These are phyloP conservation scores for Perkinsela sp. DNA, from an alignment of 208 protist species.

Conservation along the genomic window DNA sequence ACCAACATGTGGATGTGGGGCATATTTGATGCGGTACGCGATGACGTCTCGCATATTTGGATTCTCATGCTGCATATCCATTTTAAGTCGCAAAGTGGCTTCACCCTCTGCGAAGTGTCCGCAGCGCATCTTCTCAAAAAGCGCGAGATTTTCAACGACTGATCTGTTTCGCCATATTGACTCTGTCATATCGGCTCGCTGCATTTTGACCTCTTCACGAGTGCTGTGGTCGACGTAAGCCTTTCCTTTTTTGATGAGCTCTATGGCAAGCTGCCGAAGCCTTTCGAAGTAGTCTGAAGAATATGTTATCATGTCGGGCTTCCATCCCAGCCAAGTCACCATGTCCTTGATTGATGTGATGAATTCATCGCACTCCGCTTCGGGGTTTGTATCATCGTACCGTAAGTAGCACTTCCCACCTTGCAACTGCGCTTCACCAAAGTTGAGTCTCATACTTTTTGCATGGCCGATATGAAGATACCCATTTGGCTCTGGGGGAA, in stretches of 20 bases:
- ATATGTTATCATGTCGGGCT: constrained; percentile 74
- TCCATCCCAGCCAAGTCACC: constrained; percentile 67
- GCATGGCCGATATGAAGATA: constrained; percentile 97
- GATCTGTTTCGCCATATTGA: constrained; percentile 61
- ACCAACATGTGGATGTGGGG: constrained; percentile 64
- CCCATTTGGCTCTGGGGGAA: constrained; percentile 85
- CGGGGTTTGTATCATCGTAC: constrained; percentile 98
- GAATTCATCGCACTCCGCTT: constrained; percentile 85
- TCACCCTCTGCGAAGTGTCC: constrained; percentile 85
- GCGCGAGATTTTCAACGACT: constrained; percentile 59
- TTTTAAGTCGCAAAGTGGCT: constrained; percentile 90
- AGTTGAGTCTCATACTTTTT: constrained; percentile 97
- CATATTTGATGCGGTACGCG: constrained; percentile 95
- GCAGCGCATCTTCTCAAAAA: constrained; percentile 72
- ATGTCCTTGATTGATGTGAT: constrained; percentile 81
- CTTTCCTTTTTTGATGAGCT: constrained; percentile 85
- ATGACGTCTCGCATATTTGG: constrained; percentile 93
- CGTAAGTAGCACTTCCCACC: constrained; percentile 79
- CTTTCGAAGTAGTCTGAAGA: constrained; percentile 94
- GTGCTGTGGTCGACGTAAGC: constrained; percentile 93
- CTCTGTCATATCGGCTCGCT: constrained; percentile 39
- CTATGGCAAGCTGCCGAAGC: constrained; percentile 84
- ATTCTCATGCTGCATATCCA: constrained; percentile 85
- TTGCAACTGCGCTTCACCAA: constrained; percentile 71
- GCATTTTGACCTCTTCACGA: constrained; percentile 68